Evolutionary conservation across 192 early-diverging fungal genomes (phyloP).

Genomic region (Phycomyces nitens): DNA sequence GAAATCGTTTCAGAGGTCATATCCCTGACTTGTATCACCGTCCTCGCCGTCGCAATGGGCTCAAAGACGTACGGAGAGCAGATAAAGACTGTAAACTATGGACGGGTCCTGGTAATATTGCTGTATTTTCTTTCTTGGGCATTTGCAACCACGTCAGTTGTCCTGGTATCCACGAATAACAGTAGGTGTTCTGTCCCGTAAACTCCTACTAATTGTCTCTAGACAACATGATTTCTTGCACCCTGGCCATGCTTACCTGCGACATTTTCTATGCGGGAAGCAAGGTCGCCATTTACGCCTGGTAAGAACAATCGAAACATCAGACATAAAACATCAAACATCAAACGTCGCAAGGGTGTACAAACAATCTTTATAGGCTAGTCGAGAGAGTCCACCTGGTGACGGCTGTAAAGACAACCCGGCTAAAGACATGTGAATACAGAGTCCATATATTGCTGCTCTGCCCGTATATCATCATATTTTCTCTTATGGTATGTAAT

Average conservation of each 20-base stretch:
- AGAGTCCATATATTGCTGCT: conserved; percentile 25
- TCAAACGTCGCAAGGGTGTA: no score
- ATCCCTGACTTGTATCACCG: conserved; percentile 37
- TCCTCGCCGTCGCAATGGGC: conserved; percentile 38
- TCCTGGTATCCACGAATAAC: conserved; percentile 44
- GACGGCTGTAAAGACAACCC: conserved; percentile 26
- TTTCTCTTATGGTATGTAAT: conserved; percentile 38
- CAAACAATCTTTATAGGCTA: no score
- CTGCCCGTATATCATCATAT: conserved; percentile 36
- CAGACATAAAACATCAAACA: no score
- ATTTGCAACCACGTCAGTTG: conserved; percentile 34
- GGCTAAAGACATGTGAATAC: conserved; percentile 26
- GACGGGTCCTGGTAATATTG: conserved; percentile 37
- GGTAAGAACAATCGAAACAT: conserved; percentile 12
- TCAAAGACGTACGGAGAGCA: conserved; percentile 38
- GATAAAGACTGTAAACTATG: conserved; percentile 40
- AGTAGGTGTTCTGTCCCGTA: conserved; percentile 18
- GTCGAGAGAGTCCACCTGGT: conserved; percentile 36
- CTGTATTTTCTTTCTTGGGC: conserved; percentile 44
- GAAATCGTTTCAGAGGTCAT: conserved; percentile 42
- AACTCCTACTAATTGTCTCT: no score
- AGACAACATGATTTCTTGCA: conserved; percentile 39
- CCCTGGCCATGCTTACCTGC: conserved; percentile 37
- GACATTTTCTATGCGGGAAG: conserved; percentile 40
- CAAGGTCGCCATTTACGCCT: conserved; percentile 39